These are phyloP conservation scores for Symbiotaphrina buchneri DNA, from an alignment of 495 filamentous ascomycete species.

Conservation along the genomic window DNA sequence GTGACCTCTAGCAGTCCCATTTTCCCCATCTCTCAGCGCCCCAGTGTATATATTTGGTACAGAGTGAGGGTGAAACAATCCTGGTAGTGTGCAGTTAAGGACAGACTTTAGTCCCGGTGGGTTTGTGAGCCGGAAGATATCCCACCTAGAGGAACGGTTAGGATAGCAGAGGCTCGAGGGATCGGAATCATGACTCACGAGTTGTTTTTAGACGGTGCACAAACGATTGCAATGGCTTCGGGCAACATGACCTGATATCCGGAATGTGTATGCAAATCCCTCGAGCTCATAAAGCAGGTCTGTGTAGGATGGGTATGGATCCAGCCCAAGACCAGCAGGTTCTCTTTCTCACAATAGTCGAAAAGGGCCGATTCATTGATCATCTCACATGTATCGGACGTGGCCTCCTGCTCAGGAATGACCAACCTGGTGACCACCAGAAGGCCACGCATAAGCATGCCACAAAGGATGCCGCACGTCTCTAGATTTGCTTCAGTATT, in stretches of 20 bases:
- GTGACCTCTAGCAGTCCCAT: too few relatives aligned
- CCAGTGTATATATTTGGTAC: slow-evolving; percentile 64
- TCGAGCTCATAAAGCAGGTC: slow-evolving; percentile 91
- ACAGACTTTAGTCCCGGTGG: slow-evolving; percentile 72
- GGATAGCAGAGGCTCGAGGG: background rate
- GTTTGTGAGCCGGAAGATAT: slow-evolving; percentile 79
- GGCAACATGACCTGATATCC: slow-evolving; percentile 88
- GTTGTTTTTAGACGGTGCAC: slow-evolving; percentile 60
- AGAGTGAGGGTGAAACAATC: slow-evolving; percentile 65
- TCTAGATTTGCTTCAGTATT: slow-evolving; percentile 73
- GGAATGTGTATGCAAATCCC: slow-evolving; percentile 79
- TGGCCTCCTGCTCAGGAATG: slow-evolving; percentile 77
- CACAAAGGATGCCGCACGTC: slow-evolving; percentile 86
- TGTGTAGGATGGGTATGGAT: slow-evolving; percentile 95
- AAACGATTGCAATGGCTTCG: slow-evolving; percentile 93
- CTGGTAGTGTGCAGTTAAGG: slow-evolving; percentile 46
- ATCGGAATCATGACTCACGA: slow-evolving; percentile 25
- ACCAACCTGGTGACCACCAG: slow-evolving; percentile 73
- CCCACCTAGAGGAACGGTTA: slow-evolving; percentile 33
- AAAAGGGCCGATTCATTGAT: slow-evolving; percentile 64
- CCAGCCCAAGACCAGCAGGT: slow-evolving; percentile 83
- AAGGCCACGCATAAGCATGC: slow-evolving; percentile 76
- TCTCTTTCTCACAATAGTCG: slow-evolving; percentile 67
- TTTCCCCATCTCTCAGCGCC: slow-evolving; percentile 45
- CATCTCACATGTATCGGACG: slow-evolving; percentile 84